These are phyloP conservation scores for Stephanodiscus minutulus DNA, from an alignment of 108 stramenopile species.

Conservation along the genomic window DNA sequence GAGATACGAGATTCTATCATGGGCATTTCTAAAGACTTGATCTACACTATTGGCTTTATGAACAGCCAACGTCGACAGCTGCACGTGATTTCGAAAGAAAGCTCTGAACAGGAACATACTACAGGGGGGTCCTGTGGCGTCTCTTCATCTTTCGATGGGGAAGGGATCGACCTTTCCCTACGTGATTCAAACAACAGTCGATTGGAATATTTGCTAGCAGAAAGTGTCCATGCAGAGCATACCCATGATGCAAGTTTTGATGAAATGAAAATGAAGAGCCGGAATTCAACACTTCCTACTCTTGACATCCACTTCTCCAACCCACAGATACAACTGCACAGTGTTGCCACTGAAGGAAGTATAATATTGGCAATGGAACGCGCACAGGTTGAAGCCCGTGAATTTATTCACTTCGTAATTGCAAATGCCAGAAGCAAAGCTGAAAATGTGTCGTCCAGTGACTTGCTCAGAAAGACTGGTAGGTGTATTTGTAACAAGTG, in stretches of 20 bases:
- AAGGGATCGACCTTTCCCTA: slow-evolving; percentile 12
- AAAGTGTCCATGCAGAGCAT: slow-evolving; percentile 16
- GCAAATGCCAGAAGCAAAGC: slow-evolving; percentile 6
- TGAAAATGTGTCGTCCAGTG: slow-evolving; percentile 29
- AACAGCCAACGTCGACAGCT: slow-evolving; percentile 46
- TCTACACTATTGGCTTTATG: slow-evolving; percentile 53
- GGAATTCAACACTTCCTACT: slow-evolving; percentile 41
- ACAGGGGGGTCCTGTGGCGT: background rate
- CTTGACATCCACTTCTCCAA: slow-evolving; percentile 60
- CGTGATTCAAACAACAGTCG: slow-evolving; percentile 9
- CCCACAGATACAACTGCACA: slow-evolving; percentile 59
- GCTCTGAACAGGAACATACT: background rate
- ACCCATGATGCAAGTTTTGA: slow-evolving; percentile 1
- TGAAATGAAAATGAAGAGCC: slow-evolving; percentile 6
- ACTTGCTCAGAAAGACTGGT: slow-evolving; percentile 52
- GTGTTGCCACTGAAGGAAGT: slow-evolving; percentile 49
- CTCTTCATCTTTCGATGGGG: background rate
- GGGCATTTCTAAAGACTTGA: slow-evolving; percentile 48
- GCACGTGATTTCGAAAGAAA: slow-evolving; percentile 27
- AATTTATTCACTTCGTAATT: slow-evolving; percentile 48
- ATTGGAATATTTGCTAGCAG: slow-evolving; percentile 42
- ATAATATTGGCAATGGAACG: slow-evolving; percentile 56
- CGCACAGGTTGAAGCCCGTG: slow-evolving; percentile 53
- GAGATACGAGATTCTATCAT: slow-evolving; percentile 56
- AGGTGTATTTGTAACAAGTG: background rate